phyloP scores from a whole-genome alignment of 495 filamentous ascomycete genomes.

The Aspergillus sclerotiicarbonarius region DNA sequence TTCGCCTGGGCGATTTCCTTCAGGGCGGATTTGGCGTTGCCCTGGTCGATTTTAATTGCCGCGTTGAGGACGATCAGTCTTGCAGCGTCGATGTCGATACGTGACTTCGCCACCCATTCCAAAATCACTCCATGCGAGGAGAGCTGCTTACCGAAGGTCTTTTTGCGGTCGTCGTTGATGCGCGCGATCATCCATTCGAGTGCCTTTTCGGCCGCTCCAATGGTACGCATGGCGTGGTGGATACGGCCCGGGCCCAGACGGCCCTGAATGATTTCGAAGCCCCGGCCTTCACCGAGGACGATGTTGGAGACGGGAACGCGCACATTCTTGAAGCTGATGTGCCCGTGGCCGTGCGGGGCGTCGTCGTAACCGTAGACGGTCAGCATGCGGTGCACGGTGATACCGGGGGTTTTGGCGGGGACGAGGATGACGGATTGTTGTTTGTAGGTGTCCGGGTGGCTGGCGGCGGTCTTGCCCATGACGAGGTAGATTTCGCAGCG shows the following conservation, averaged over 20 bases:
- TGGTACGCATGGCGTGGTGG: slow-evolving; percentile 90
- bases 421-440: slow-evolving; percentile 91
- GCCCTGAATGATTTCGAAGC: slow-evolving; percentile 97
- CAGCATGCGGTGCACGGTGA: slow-evolving; percentile 82
- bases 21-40: slow-evolving; percentile 74
- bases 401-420: slow-evolving; percentile 68
- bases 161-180: slow-evolving; percentile 84
- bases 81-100: slow-evolving; percentile 86
- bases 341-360: slow-evolving; percentile 89
- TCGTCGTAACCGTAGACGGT: slow-evolving; percentile 93
- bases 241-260: slow-evolving; percentile 89
- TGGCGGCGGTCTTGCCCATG: slow-evolving; percentile 80
- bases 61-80: slow-evolving; percentile 85
- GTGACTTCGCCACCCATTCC: slow-evolving; percentile 87
- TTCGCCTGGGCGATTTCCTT: slow-evolving; percentile 88
- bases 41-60: slow-evolving; percentile 82
- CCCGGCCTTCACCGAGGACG: slow-evolving; percentile 83
- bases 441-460: slow-evolving; percentile 70
- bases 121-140: slow-evolving; percentile 85
- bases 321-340: slow-evolving; percentile 82
- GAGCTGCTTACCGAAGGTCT: slow-evolving; percentile 77
- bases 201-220: slow-evolving; percentile 81
- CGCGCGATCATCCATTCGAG: slow-evolving; percentile 86
- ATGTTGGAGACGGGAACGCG: slow-evolving; percentile 75
- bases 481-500: slow-evolving; percentile 87